These are phyloP conservation scores for Clitopilus passeckerianus DNA, from an alignment of 768 basidiomycete genomes.

Conservation along the genomic window DNA sequence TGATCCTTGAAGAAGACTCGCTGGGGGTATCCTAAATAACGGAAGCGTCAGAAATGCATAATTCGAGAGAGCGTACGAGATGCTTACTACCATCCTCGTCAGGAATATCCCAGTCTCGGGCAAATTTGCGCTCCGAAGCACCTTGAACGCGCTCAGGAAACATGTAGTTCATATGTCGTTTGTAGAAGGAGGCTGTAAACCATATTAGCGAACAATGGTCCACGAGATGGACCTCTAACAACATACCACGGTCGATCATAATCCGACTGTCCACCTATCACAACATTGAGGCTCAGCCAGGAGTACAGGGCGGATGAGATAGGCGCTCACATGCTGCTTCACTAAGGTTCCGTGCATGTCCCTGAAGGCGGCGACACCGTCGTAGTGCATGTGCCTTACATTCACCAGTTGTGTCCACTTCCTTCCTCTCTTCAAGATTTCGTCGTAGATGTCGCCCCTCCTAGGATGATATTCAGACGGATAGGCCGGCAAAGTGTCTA, in stretches of 20 bases:
- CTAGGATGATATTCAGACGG: background rate
- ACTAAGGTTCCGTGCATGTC: background rate
- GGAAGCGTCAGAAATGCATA: too few species aligned
- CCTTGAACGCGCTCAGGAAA: background rate
- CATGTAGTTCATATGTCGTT: background rate
- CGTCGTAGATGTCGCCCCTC: background rate
- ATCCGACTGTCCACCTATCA: background rate
- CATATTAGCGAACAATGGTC: too few species aligned
- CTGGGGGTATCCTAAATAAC: too few species aligned
- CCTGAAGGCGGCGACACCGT: background rate
- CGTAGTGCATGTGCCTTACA: background rate
- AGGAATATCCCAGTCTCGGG: background rate
- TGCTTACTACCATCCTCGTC: background rate
- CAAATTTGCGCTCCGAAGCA: background rate
- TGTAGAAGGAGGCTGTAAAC: background rate
- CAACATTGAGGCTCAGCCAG: too few species aligned
- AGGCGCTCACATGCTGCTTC: background rate
- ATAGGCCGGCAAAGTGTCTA: background rate
- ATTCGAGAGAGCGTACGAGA: too few species aligned
- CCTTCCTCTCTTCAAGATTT: background rate
- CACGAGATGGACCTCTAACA: background rate
- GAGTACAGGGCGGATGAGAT: too few species aligned
- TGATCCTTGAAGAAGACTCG: too few species aligned
- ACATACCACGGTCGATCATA: background rate
- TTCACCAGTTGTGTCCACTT: background rate